Evolutionary conservation across 2,329 filamentous ascomycete genomes (phyloP).

Genomic region (Fusarium foetens): DNA sequence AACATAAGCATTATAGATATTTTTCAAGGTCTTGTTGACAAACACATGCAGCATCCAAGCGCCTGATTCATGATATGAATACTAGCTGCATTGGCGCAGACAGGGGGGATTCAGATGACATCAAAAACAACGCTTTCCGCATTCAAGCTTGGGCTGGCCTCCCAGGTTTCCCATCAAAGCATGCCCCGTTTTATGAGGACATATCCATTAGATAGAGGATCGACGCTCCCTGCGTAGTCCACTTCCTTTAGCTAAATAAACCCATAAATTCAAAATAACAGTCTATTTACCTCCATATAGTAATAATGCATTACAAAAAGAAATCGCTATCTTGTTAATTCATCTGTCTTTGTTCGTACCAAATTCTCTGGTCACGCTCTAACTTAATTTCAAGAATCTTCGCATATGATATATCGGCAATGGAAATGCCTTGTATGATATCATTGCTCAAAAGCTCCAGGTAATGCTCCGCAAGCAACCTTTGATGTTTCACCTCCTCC

Average conservation of each 20-base stretch:
- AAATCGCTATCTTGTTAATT: not conserved
- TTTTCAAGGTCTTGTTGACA: accelerated
- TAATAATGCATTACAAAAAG: not conserved
- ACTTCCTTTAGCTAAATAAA: not conserved
- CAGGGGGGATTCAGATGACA: too few relatives aligned
- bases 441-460: constrained; percentile 8
- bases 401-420: constrained; percentile 2
- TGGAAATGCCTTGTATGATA: not conserved
- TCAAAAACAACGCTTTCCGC: too few relatives aligned
- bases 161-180: accelerated
- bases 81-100: accelerated
- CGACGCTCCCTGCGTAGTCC: accelerated
- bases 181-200: not conserved
- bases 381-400: constrained; percentile 2
- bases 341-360: not conserved
- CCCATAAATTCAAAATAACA: not conserved
- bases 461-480: constrained; percentile 5
- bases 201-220: not conserved
- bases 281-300: not conserved
- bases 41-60: accelerated
- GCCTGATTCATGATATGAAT: accelerated
- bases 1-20: not conserved
- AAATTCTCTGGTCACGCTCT: not conserved
- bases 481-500: constrained; percentile 2
- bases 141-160: not conserved